Base-by-base conservation (phyloP, 2,329 filamentous ascomycete species). In the Scedosporium dehoogii region DNA sequence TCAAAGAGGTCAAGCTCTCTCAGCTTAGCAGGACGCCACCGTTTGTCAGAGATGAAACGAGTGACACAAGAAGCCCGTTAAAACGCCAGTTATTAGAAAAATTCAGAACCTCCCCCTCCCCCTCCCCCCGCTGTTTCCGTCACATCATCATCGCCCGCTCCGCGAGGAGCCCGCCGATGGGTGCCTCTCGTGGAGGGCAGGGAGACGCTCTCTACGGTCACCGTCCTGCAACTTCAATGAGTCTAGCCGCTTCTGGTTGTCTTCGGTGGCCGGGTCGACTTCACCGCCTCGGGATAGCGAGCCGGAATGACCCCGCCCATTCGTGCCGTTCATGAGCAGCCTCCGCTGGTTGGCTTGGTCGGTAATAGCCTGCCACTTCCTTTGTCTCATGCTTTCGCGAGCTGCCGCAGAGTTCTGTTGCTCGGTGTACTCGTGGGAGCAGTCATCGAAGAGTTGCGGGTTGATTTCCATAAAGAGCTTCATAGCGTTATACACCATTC, bases 391-490 rank as follows among this genome's bases (percentile, higher is more conserved):
- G 66, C 88, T 86, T 74, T 97, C 89, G 62, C 92, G 86, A 64
- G 91, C 85, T n/a, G 90, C 87, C 3, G 92, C 91, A 66, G 85
- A 94, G 75, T 96, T 96, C 76, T 97, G 93, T 70, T 94, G 89
- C 74, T 97, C 93, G 4, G 92, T 96, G 76, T 99, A 99, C 67
- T 97, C 92, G 71, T 97, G 93, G 42, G 94, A 97, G 77, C 94
- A 99, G 72, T 99, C 94, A 69, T 99, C 94, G 70, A 99, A 99
- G 23, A 99, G 84, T 74, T 97, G 92, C 9, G 94, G 94, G 74
- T 97, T 97, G 71, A 99, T 97, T 74, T 99, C 94, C 94, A 99
- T 99, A 76, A 99, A 99, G 44, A 99, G 84, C 75, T 99, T 99
- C 94, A 99, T 97, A 63, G 94, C 94, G 71, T 97, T 99, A 75